These are phyloP conservation scores for Lotus japonicus DNA, from an alignment of 306 rosid genomes.

Conservation along the genomic window DNA sequence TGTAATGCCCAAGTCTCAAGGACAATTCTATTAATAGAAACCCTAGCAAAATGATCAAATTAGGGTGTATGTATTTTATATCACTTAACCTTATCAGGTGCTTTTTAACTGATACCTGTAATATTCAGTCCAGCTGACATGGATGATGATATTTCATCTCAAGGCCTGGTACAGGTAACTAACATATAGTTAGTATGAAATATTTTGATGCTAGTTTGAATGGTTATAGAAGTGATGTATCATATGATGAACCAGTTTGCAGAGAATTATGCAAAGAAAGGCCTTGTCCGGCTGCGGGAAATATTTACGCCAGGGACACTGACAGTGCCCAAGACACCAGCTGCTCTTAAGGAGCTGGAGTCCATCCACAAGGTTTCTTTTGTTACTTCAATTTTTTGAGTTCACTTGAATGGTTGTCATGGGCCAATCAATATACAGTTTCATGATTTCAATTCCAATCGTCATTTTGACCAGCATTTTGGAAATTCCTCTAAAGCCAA, in stretches of 20 bases:
- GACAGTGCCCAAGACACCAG: conserved; percentile 60
- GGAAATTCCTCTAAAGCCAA: too few relatives aligned
- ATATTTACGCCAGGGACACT: conserved; percentile 83
- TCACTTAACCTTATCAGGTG: not conserved
- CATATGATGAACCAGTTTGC: conserved; percentile 59
- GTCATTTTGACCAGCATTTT: too few relatives aligned
- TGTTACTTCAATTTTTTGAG: not conserved
- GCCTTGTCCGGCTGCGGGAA: conserved; percentile 81
- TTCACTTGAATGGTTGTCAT: not conserved
- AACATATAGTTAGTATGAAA: conserved; percentile 4
- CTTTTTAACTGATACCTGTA: conserved; percentile 12
- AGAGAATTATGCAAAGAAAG: conserved; percentile 61
- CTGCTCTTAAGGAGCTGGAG: conserved; percentile 84
- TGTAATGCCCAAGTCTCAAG: conserved; percentile 1
- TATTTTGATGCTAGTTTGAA: conserved; percentile 13
- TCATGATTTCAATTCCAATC: not conserved
- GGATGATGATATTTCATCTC: conserved; percentile 74
- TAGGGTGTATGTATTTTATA: conserved; percentile 6
- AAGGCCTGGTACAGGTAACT: conserved; percentile 81
- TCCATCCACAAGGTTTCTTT: conserved; percentile 80
- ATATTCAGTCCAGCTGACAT: conserved; percentile 87
- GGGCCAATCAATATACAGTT: conserved; percentile 10
- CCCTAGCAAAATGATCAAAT: not conserved
- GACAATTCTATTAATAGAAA: conserved; percentile 15
- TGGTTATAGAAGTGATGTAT: conserved; percentile 5